Conservation (phyloP, 495 filamentous ascomycete species). For the Aspergillus conjunctus region DNA sequence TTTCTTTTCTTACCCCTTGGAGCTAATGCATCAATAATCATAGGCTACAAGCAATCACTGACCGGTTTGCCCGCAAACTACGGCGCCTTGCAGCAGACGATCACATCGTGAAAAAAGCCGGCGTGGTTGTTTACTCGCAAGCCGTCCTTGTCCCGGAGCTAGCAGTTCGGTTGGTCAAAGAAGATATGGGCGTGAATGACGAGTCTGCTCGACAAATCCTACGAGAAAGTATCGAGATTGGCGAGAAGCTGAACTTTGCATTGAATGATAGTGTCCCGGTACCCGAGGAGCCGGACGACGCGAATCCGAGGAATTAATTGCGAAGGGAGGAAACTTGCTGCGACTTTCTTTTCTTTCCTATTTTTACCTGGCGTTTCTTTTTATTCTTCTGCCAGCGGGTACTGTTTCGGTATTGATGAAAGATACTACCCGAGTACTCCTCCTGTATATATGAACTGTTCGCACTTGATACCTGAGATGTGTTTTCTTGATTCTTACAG, state of each 20-base stretch:
- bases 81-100: constrained; percentile 66
- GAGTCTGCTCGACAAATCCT: constrained; percentile 69
- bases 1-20: neutral
- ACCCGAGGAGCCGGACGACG: constrained; percentile 20
- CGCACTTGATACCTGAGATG: constrained; percentile 11
- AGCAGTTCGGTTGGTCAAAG: constrained; percentile 71
- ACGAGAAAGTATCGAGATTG: constrained; percentile 73
- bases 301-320: neutral
- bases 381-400: neutral
- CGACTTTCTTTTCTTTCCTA: constrained; percentile 2
- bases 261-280: constrained; percentile 59
- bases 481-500: neutral
- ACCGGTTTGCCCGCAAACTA: constrained; percentile 60
- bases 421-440: neutral
- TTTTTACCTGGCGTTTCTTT: neutral
- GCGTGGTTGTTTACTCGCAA: constrained; percentile 77
- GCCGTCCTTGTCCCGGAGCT: constrained; percentile 86
- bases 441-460: constrained; percentile 7
- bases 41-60: constrained; percentile 65
- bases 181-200: constrained; percentile 76
- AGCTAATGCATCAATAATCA: constrained; percentile 5
- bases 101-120: constrained; percentile 65
- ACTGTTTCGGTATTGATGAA: neutral
- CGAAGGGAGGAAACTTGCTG: neutral
- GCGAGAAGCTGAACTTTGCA: constrained; percentile 72